These are phyloP conservation scores for Chaetomium tenue DNA, from an alignment of 495 filamentous ascomycete species.

Conservation along the genomic window DNA sequence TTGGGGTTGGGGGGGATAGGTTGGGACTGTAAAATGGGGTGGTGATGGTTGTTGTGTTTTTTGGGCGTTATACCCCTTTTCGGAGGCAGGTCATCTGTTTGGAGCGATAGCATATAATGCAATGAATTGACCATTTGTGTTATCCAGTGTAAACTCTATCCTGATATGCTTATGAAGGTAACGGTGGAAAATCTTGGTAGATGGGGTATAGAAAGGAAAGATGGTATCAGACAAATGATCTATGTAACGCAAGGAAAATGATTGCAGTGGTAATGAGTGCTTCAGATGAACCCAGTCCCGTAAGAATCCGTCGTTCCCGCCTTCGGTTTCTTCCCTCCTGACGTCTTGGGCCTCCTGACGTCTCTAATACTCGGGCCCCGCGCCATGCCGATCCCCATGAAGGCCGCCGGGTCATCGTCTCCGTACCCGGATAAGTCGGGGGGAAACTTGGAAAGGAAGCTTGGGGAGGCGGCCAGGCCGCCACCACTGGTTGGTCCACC, in stretches of 20 bases:
- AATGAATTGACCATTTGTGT: neutral
- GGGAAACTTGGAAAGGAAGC: slow-evolving; percentile 21
- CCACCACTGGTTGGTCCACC: neutral
- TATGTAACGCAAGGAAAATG: neutral
- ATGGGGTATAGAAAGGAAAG: slow-evolving; percentile 9
- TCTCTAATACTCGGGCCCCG: slow-evolving; percentile 34
- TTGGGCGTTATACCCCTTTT: neutral
- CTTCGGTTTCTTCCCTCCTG: neutral
- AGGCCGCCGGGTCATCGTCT: slow-evolving; percentile 12
- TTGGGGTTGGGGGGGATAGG: no score
- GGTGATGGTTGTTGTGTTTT: neutral
- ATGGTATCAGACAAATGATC: neutral
- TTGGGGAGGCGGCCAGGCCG: slow-evolving; percentile 17
- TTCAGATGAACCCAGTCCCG: slow-evolving; percentile 34
- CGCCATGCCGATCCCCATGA: slow-evolving; percentile 36
- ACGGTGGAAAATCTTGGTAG: neutral
- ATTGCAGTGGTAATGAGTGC: neutral
- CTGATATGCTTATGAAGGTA: neutral
- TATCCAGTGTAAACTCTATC: neutral
- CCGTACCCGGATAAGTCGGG: neutral
- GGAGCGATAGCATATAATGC: slow-evolving; percentile 1
- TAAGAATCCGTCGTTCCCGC: slow-evolving; percentile 27
- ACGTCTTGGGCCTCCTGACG: slow-evolving; percentile 16
- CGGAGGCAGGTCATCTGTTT: neutral
- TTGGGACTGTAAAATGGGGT: neutral